A percentile compares a stretch with the other conserved stretches of the same genome.
phyloP scores from a whole-genome alignment of 2,329 filamentous ascomycete genomes.

The Colletotrichum phormii region DNA sequence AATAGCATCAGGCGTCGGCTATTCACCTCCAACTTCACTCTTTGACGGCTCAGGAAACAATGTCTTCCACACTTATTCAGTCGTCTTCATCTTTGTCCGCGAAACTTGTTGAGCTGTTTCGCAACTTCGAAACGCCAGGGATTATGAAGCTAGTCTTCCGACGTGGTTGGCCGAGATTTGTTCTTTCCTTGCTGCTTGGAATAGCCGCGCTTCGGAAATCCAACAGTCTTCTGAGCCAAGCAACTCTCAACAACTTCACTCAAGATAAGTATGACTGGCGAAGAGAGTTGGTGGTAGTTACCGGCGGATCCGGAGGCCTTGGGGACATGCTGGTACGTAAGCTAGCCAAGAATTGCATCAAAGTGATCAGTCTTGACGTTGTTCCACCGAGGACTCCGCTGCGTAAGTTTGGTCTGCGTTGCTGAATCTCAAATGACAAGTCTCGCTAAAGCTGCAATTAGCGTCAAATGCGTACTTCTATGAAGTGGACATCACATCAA shows the following conservation, averaged over 20 bases:
- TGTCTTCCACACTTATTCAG: background rate
- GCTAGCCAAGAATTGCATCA: constrained; percentile 28
- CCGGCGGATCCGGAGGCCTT: constrained; percentile 28
- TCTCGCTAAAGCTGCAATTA: background rate
- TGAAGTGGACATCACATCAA: constrained; percentile 21
- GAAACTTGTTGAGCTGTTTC: background rate
- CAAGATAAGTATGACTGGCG: constrained; percentile 29
- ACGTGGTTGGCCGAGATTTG: constrained; percentile 6
- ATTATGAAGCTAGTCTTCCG: background rate
- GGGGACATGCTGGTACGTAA: constrained; percentile 26
- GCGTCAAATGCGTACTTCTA: constrained; percentile 30
- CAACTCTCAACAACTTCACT: constrained; percentile 28
- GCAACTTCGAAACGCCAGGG: background rate
- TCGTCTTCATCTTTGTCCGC: background rate
- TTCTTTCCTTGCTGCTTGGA: background rate
- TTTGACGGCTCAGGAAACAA: background rate
- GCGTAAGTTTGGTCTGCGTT: background rate
- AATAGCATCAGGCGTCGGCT: background rate
- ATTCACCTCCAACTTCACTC: background rate
- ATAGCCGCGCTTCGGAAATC: constrained; percentile 7
- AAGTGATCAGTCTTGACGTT: constrained; percentile 28
- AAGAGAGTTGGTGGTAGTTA: constrained; percentile 47
- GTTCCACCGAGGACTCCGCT: constrained; percentile 5
- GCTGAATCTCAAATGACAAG: background rate
- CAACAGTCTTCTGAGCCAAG: background rate